Base-by-base conservation (phyloP, 1,139 yeast genomes). In the Kodamaea anthophila region DNA sequence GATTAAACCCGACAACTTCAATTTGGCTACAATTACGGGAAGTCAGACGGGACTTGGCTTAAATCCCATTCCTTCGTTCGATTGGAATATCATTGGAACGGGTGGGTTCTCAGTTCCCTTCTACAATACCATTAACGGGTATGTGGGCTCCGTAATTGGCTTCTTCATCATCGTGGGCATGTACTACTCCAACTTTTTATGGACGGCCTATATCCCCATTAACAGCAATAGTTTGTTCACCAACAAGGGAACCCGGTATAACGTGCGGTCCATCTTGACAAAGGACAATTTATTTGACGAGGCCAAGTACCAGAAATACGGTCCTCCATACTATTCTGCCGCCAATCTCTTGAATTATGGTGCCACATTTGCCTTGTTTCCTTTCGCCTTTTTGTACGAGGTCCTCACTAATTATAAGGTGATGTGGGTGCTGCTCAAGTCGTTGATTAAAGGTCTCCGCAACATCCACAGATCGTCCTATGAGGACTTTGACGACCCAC, bases 261-360 rank as follows among this genome's bases (percentile, higher is more conserved):
- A 32, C 5, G 46, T 44, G 11, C 31, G 26, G 8, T 20, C 18
- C 9, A 32, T 46, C n/a, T 31, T 46, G 9, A 23, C 41, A 23
- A 30, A 30, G 8, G 20, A 35, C 9, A 36, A 35, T 9, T 28
- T 33, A 21, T 40, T 46, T 20, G 44, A 40, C 24, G 13, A 43
- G 3, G 35, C 27, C n/a, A 42, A 43, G 31, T 46, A 46, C 31
- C 30, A 40, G 6, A 37, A 51, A 37, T 9, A 43, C 51, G 42
- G 71, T 1, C 77, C 76, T 2, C 66, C 68, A 27, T 62, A 51
- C 39, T 60, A 59, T 32, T 41, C 62, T 2, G 66, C 67, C 5
- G 64, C 58, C 5, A 38, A 37, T 26, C 36, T 46, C 37, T 41
- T 46, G n/a, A 32, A 30, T 3, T 46, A 41, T 26, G 48, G 47